A percentile compares a stretch with the other conserved stretches of the same genome.
phyloP scores from a whole-genome alignment of 2,329 filamentous ascomycete species.

The Fusarium miscanthi region DNA sequence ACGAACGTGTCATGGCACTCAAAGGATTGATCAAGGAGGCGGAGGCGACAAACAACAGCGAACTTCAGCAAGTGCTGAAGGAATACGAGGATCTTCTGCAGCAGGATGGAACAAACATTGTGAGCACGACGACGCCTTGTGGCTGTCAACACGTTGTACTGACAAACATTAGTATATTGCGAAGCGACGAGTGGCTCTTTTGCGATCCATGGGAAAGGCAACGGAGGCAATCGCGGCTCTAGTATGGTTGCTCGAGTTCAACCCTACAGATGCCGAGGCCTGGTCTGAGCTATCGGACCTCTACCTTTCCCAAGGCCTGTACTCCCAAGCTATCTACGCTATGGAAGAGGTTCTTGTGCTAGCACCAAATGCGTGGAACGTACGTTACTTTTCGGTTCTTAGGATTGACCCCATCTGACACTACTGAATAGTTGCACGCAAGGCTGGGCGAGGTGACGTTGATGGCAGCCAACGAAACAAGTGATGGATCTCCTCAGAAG shows the following conservation, averaged over 20 bases:
- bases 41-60: constrained; percentile 72
- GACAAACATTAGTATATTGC: constrained; percentile 73
- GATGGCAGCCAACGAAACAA: constrained; percentile 67
- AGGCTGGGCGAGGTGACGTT: constrained; percentile 85
- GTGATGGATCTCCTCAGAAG: constrained; percentile 57
- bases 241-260: constrained; percentile 80
- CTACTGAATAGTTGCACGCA: constrained; percentile 77
- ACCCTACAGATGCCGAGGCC: constrained; percentile 89
- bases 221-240: constrained; percentile 80
- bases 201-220: constrained; percentile 77
- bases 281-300: constrained; percentile 93
- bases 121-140: constrained; percentile 54
- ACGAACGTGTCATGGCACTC: constrained; percentile 88
- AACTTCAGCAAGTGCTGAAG: constrained; percentile 75
- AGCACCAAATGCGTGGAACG: constrained; percentile 94
- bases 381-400: constrained; percentile 57
- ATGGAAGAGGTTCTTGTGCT: constrained; percentile 91
- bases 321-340: constrained; percentile 85
- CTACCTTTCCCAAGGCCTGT: constrained; percentile 82
- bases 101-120: constrained; percentile 82
- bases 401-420: constrained; percentile 34
- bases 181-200: constrained; percentile 84
- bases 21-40: constrained; percentile 88
- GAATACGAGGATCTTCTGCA: constrained; percentile 82
- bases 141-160: constrained; percentile 23